A percentile compares a stretch with the other conserved stretches of the same genome.
Conservation (phyloP, 306 rosid genomes). For the Rosa chinensis region DNA sequence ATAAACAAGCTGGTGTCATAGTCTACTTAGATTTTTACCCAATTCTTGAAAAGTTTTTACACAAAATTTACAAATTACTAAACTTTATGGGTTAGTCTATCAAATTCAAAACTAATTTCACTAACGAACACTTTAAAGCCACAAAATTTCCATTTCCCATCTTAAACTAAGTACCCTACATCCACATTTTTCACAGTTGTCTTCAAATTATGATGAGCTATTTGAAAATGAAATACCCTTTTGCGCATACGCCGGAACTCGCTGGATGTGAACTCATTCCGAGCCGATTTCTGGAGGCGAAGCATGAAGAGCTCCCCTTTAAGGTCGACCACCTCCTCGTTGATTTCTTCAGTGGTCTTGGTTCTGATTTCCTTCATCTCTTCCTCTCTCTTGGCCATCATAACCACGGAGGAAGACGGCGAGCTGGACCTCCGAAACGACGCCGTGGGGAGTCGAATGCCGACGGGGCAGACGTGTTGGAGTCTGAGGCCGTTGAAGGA, state of each 20-base stretch:
- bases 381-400: slow-evolving; percentile 83
- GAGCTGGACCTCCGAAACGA: slow-evolving; percentile 21
- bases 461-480: slow-evolving; percentile 37
- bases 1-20: background rate
- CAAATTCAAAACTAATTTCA: background rate
- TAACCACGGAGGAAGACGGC: slow-evolving; percentile 44
- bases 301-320: slow-evolving; percentile 94
- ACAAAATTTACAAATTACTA: background rate
- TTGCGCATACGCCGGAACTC: slow-evolving; percentile 87
- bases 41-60: background rate
- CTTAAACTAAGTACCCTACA: background rate
- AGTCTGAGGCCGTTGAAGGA: slow-evolving; percentile 46
- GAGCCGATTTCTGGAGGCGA: slow-evolving; percentile 74
- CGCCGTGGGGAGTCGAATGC: slow-evolving; percentile 25
- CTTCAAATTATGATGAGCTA: background rate
- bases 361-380: slow-evolving; percentile 72
- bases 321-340: slow-evolving; percentile 82
- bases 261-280: slow-evolving; percentile 81
- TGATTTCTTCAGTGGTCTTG: slow-evolving; percentile 65
- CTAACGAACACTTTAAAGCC: background rate
- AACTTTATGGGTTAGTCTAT: background rate
- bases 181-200: background rate
- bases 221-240: slow-evolving; percentile 43
- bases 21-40: background rate
- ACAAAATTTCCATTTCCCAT: background rate